Conservation (phyloP, 306 rosid species). For the Rubus parviflorus region DNA sequence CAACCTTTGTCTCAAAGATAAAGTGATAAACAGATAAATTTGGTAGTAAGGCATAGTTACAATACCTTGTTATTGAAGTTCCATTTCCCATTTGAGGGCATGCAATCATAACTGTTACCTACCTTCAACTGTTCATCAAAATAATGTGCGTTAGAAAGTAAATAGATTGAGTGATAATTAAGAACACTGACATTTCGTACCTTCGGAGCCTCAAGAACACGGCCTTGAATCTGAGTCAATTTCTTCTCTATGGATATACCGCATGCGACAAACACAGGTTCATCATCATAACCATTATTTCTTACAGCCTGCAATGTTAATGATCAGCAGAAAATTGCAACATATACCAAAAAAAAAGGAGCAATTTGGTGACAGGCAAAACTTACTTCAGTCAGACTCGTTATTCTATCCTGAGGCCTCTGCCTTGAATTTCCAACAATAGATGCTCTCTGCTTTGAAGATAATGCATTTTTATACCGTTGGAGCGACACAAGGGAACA, state of each 20-base stretch:
- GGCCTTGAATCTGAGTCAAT: conserved; percentile 64
- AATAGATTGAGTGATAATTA: not conserved
- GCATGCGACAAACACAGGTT: conserved; percentile 71
- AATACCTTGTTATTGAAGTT: conserved; percentile 73
- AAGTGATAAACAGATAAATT: not conserved
- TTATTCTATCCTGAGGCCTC: conserved; percentile 74
- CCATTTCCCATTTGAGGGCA: conserved; percentile 83
- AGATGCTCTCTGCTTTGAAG: conserved; percentile 70
- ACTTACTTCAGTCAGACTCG: conserved; percentile 57
- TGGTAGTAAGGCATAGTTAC: not conserved
- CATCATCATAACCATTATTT: conserved; percentile 46
- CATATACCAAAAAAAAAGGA: not conserved
- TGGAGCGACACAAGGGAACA: conserved; percentile 81
- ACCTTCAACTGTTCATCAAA: conserved; percentile 63
- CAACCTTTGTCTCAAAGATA: not conserved
- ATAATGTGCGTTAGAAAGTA: conserved; percentile 19
- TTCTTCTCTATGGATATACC: conserved; percentile 64
- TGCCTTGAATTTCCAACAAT: conserved; percentile 79
- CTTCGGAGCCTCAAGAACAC: conserved; percentile 83
- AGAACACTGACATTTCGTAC: conserved; percentile 33
- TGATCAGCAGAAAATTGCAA: not conserved
- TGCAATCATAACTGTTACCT: conserved; percentile 62
- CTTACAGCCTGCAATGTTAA: conserved; percentile 45
- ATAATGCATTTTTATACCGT: conserved; percentile 76
- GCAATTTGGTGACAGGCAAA: conserved; percentile 8